Evolutionary conservation across 73 alveolate species (phyloP), one percentile per base, ranked within the genome.

Genomic region (Uronychia setigera): DNA sequence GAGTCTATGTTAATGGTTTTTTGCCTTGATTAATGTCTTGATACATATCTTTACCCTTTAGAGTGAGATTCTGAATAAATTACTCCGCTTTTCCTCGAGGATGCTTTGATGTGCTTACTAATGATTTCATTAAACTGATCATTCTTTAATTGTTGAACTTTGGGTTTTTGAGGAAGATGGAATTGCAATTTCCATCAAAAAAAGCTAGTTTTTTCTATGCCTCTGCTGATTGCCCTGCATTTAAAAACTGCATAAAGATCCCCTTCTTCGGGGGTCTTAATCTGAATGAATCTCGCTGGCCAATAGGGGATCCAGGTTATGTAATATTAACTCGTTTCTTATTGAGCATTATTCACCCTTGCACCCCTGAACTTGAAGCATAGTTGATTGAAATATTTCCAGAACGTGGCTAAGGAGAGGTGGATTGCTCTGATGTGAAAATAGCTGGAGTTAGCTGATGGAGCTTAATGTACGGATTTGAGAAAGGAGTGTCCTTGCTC

Each of bases 401-500:
- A 19, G 67, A 46, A 11, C n/a, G 67, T 11, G 67, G 67, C 19
- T 46, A 19, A 19, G 67, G 67, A 46, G 67, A 46, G 5, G 19
- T 46, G 67, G 67, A 46, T 19, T 46, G 5, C n/a, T 46, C 67
- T 11, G n/a, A 11, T 5, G 67, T 46, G 46, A 28, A 76, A 5
- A 76, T 26, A 30, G 59, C 1, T 9, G 28, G 58, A 28, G 81
- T 76, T 5, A 76, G 32, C 59, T 32, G 25, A 31, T 76, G 28
- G 1, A 9, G 1, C 27, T 5, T 29, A 5, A 13, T 29, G 32
- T 76, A 76, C 1, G 81, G 59, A 76, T 28, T 76, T 5, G 28
- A 29, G 59, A 76, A 26, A 31, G 81, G 81, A 26, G 29, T 26
- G 32, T 76, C 81, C 81, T 76, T 76, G 59, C 59, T 29, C 81